These are phyloP conservation scores for Gossypium australe DNA, from an alignment of 345 rosid species.

Conservation along the genomic window DNA sequence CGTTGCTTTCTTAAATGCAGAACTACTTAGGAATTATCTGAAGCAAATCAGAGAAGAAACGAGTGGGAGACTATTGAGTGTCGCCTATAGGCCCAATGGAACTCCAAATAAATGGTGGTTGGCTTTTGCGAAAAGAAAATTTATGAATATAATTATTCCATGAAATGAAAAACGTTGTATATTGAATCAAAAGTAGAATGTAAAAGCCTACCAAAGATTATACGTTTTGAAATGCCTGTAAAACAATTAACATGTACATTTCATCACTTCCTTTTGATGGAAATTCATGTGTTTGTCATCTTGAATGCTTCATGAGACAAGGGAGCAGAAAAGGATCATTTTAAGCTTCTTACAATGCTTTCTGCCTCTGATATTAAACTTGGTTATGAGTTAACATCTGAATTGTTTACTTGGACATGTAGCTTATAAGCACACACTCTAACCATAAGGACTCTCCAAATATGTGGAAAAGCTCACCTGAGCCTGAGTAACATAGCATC, in stretches of 20 bases:
- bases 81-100: conserved; percentile 84
- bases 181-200: conserved; percentile 1
- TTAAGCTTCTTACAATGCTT: background rate
- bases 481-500: background rate
- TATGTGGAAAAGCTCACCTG: background rate
- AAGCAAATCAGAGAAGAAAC: conserved; percentile 96
- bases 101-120: conserved; percentile 99
- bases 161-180: conserved; percentile 22
- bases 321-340: background rate
- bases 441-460: background rate
- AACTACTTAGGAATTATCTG: conserved; percentile 80
- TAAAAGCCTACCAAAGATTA: background rate
- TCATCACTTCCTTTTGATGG: background rate
- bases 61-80: conserved; percentile 86
- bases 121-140: conserved; percentile 94
- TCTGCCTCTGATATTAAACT: background rate
- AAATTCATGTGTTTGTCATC: background rate
- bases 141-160: conserved; percentile 69
- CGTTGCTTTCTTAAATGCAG: conserved; percentile 34
- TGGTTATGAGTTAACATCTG: background rate
- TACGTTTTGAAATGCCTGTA: conserved; percentile 3
- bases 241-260: background rate
- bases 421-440: too few relatives aligned
- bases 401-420: background rate
- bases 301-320: background rate